Evolutionary conservation across 805 yeast genomes (phyloP), one percentile per base, ranked within the genome.

Genomic region (Candida lessepsii): DNA sequence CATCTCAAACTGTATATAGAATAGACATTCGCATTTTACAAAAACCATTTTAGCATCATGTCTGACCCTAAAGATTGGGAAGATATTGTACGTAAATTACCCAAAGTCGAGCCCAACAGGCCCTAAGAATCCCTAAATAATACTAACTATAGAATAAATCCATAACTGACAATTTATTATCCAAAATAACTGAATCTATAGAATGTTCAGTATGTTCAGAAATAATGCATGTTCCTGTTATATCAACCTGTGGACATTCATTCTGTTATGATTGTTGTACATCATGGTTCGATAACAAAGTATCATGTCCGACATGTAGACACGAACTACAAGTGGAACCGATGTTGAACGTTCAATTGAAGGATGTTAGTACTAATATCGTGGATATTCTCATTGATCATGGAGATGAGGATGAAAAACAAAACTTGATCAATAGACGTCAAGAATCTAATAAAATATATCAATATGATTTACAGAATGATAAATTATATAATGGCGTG

Each of bases 201-300:
- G 74, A 69, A 45, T 85, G 93, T 54, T 70, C 83, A 5, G 71
- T 85, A 9, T 85, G 93, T 52, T 80, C 81, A 25, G 91, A 84
- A 38, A 60, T 75, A 36, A 78, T 84, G 83, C 73, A 70, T 46
- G 73, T 74, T 2, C 91, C 93, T 2, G 76, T 80, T 50, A 64
- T 77, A 50, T 66, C 80, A 0, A 57, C 67, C 9, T 85, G 93
- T 62, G 91, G 91, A 2, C 93, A 85, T 54, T 75, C 83, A 21
- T 83, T 78, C 50, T 85, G 91, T 58, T 84, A 84, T 54, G 74
- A 65, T 16, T 65, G 91, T 54, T 54, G 83, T n/a, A 61, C 66
- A 14, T 68, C 71, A 17, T 84, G 93, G 91, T 73, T 83, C 33
- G 63, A 63, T 11, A 71, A 63, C 29, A 76, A 73, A 41, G 61